Evolutionary conservation across 148 eudicot genomes (phyloP), one percentile per base, ranked within the genome.

Genomic region (Camellia granthamiana): DNA sequence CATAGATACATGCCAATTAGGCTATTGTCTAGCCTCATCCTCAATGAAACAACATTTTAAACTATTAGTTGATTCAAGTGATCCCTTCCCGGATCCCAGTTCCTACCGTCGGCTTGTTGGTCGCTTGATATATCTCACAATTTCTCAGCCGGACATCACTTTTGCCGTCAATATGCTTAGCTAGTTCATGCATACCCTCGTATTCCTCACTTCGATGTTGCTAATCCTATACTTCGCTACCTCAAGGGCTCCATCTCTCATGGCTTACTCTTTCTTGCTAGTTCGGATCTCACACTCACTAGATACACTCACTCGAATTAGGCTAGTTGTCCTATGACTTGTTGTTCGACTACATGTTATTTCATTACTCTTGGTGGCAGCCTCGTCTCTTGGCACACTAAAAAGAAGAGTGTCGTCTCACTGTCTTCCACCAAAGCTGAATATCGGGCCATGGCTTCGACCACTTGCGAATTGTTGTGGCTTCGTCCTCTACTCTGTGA

Each of bases 391-490:
- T 23, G 30, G 30, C 30, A 23, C 13, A 72, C 60, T 5, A 72
- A 72, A n/a, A 52, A 72, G 23, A 60, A 72, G n/a, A 49, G 42
- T 5, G 23, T 49, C 7, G 75, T 71, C 23, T 46, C 75, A 5
- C 19, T 5, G 8, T 71, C 75, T 5, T 71, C 55, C 7, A 6
- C 23, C 38, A 58, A 71, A n/a, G 56, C 75, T 18, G 55, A 44
- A 71, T 71, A 71, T 44, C 56, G 75, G 38, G 56, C 75, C 55
- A 71, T 44, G 75, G 55, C 75, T 11, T 54, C 9, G 13, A 41
- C 64, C 4, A 55, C 64, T 1, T 52, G 56, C 56, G 56, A 52
- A 11, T 52, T 52, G 11, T 52, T 52, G 56, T 52, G 56, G 56
- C 56, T 52, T 52, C 56, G 56, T 0, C 1, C 56, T 0, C 11